Base-by-base conservation (phyloP, 23 red algal genomes). In the Gracilaria domingensis region DNA sequence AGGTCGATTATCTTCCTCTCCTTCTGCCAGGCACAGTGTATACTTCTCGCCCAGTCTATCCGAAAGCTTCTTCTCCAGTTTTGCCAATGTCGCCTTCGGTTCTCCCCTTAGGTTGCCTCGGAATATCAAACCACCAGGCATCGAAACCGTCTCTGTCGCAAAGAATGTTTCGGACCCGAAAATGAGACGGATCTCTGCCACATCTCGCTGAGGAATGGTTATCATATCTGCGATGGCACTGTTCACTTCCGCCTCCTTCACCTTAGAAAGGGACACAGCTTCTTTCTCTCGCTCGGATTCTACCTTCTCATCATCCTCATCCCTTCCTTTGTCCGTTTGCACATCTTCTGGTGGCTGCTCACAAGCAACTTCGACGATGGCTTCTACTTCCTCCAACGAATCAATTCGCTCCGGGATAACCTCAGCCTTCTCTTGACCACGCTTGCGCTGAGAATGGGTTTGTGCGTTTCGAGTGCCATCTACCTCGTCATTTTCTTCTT, bases 91-190 rank as follows among this genome's bases (percentile, higher is more conserved):
- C 11, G 75, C 40, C 37, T 71, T 85, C 37, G 96, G 91, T 62
- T 95, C 87, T 57, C 92, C 92, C 34, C 96, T 71, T n/a, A 98
- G 55, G 71, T 98, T 98, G 18, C 96, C 96, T 2, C 92, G 96
- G 79, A 95, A 98, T 37, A 98, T 66, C 29, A 98, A 47, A 23
- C 96, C 96, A 33, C 92, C 91, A 35, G 92, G 87, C 66, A 79
- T 70, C 13, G 83, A 83, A 21, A 95, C 53, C 4, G 84, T 84
- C 51, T 98, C 91, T 45, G 86, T 98, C 36, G 96, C 91, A 54
- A 95, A 98, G 77, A 98, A 98, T 34, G 96, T 98, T 81, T 98
- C 96, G 42, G 96, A 83, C 38, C 91, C 91, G 79, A 98, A 98
- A 59, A 98, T 98, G 9, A 77, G 75, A 30, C 92, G 91, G 48